These are phyloP conservation scores for Nigrograna mackinnonii DNA, from an alignment of 2,329 filamentous ascomycete species.

Conservation along the genomic window DNA sequence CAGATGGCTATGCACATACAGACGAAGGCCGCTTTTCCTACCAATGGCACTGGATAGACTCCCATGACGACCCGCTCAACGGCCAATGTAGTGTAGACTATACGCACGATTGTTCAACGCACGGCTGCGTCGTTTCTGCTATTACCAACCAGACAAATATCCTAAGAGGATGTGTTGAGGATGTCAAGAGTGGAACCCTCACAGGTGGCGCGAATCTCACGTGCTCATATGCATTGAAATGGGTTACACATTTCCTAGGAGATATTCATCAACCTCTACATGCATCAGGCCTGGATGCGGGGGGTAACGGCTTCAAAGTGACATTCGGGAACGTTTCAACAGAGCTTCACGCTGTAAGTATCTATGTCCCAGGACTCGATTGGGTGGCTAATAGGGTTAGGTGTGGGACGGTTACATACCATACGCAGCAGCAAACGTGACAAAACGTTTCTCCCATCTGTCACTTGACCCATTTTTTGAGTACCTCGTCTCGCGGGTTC, in stretches of 20 bases:
- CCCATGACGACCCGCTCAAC: slow-evolving; percentile 38
- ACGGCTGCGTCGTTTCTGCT: slow-evolving; percentile 46
- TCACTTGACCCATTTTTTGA: slow-evolving; percentile 41
- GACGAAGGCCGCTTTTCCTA: slow-evolving; percentile 44
- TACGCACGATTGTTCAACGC: slow-evolving; percentile 38
- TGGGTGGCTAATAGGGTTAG: slow-evolving; percentile 20
- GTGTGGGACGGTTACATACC: slow-evolving; percentile 45
- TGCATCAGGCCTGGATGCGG: slow-evolving; percentile 39
- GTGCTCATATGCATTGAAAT: slow-evolving; percentile 46
- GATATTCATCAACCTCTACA: slow-evolving; percentile 48
- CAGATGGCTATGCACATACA: slow-evolving; percentile 43
- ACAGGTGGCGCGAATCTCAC: slow-evolving; percentile 34
- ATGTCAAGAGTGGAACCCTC: slow-evolving; percentile 26
- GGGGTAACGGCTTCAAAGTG: slow-evolving; percentile 43
- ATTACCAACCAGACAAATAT: slow-evolving; percentile 47
- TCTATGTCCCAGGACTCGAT: slow-evolving; percentile 2
- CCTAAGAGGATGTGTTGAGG: slow-evolving; percentile 36
- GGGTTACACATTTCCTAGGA: slow-evolving; percentile 46
- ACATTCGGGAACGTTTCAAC: slow-evolving; percentile 37
- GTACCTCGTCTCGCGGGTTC: slow-evolving; percentile 38
- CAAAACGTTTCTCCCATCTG: slow-evolving; percentile 35
- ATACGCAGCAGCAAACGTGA: slow-evolving; percentile 38
- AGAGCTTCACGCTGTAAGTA: slow-evolving; percentile 42
- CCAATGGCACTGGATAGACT: slow-evolving; percentile 47
- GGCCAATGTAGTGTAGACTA: slow-evolving; percentile 40